Base-by-base conservation (phyloP, 2,329 filamentous ascomycete species). In the Penicillium olsonii region DNA sequence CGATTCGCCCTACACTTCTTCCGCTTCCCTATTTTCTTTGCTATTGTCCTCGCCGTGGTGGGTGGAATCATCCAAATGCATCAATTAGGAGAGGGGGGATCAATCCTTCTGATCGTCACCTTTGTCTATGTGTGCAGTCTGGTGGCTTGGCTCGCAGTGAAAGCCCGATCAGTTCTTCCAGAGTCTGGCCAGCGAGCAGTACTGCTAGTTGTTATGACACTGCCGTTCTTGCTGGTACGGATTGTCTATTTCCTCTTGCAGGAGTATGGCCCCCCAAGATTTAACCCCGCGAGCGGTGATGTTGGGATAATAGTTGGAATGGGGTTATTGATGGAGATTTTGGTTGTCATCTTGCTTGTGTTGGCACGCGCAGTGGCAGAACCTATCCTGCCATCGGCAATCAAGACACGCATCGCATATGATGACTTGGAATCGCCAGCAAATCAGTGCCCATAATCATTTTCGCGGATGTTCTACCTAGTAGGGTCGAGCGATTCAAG, bases 301-400 rank as follows among this genome's bases (percentile, higher is more conserved):
- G 42, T 48, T 2, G 45, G 54, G 8, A 35, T 57, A 12, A 49
- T 59, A 49, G 52, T 54, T 44, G 57, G 56, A 4, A 64, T 64
- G 57, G 53, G 56, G 3, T 35, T 66, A 26, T 35, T 63, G 42
- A 64, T 65, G 63, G 64, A 66, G 41, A 48, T 61, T 11, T 42
- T 63, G 15, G 42, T 57, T 34, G 52, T 59, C 4, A 18, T 41
- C 8, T 42, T 64, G 15, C 40, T 66, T 12, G 33, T 65, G 17
- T 5, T 39, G 4, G 56, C 61, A 33, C 60, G 60, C 3, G 53
- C 48, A 2, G 48, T 64, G 19, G 51, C 56, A 3, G 60, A 64
- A 43, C 63, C 63, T 1, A 37, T 64, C 34, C 48, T 45, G 45
- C 20, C 42, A 2, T 17, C 20, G n/a, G 31, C 20, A 7, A 15